These are phyloP conservation scores for Neurospora tetraspora DNA, from an alignment of 495 filamentous ascomycete species.

Conservation along the genomic window DNA sequence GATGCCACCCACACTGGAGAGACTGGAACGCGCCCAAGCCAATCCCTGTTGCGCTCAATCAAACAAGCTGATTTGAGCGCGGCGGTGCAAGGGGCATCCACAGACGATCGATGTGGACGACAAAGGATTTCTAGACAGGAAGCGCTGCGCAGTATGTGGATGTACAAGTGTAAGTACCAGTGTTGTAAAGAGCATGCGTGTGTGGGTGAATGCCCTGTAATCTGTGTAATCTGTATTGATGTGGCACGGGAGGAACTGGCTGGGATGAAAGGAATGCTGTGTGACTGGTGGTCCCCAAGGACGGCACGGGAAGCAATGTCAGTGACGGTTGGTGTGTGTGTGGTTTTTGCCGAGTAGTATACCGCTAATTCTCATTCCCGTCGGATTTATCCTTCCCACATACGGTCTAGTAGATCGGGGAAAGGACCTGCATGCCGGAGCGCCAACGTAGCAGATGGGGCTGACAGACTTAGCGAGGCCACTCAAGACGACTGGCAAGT, in stretches of 20 bases:
- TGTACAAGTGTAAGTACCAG: not conserved
- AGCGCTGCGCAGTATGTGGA: not conserved
- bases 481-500: too few species aligned
- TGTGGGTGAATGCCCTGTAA: not conserved
- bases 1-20: not conserved
- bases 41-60: not conserved
- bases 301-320: not conserved
- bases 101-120: not conserved
- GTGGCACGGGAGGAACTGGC: not conserved
- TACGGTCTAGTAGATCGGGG: too few species aligned
- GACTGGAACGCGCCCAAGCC: not conserved
- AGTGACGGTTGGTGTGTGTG: not conserved
- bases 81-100: not conserved
- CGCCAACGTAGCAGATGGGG: too few species aligned
- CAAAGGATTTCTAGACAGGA: not conserved
- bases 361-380: too few species aligned
- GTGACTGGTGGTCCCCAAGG: not conserved
- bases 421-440: too few species aligned
- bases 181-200: not conserved
- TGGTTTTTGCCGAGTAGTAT: not conserved
- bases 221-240: not conserved
- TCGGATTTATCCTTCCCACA: too few species aligned
- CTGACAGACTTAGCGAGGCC: too few species aligned
- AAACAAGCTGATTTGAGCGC: not conserved
- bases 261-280: not conserved